A percentile compares a stretch with the other conserved stretches of the same genome.
phyloP scores from a whole-genome alignment of 1,284 basidiomycete species.

The Chiua sp. region DNA sequence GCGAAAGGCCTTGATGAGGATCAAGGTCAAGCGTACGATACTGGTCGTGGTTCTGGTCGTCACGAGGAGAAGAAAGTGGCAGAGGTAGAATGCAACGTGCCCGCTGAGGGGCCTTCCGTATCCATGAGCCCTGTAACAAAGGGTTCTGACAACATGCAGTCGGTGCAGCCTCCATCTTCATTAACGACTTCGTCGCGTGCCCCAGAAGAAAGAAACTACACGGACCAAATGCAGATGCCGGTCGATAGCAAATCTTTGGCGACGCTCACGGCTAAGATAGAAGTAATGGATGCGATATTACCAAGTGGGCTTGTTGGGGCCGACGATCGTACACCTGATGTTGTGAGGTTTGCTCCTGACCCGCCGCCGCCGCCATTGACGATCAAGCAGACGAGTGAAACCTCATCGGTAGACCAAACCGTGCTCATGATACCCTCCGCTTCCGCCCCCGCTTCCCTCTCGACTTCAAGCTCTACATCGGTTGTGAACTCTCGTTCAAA shows the following conservation, averaged over 20 bases:
- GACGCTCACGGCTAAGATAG: constrained; percentile 39
- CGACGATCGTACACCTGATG: constrained; percentile 28
- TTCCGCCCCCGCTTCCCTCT: constrained; percentile 13
- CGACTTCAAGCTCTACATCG: constrained; percentile 33
- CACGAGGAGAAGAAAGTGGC: neutral
- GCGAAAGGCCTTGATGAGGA: constrained; percentile 5
- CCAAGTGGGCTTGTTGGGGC: constrained; percentile 23
- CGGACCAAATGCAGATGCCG: constrained; percentile 14
- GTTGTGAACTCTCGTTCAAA: constrained; percentile 33
- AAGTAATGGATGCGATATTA: constrained; percentile 34
- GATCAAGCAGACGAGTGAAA: constrained; percentile 24
- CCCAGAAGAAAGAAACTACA: constrained; percentile 3
- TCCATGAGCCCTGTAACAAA: neutral
- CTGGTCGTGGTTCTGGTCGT: neutral
- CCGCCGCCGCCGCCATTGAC: constrained; percentile 41
- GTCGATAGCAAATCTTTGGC: constrained; percentile 4
- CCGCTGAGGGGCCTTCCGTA: neutral
- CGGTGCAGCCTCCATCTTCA: constrained; percentile 4
- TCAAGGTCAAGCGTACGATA: neutral
- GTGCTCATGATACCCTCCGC: neutral
- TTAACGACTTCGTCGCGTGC: constrained; percentile 3
- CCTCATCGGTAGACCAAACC: constrained; percentile 8
- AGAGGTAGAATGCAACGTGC: neutral
- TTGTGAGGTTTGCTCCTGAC: constrained; percentile 37
- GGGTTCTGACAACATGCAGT: neutral